Base-by-base conservation (phyloP, 2,329 filamentous ascomycete genomes). In the Calonectria pauciramosa region DNA sequence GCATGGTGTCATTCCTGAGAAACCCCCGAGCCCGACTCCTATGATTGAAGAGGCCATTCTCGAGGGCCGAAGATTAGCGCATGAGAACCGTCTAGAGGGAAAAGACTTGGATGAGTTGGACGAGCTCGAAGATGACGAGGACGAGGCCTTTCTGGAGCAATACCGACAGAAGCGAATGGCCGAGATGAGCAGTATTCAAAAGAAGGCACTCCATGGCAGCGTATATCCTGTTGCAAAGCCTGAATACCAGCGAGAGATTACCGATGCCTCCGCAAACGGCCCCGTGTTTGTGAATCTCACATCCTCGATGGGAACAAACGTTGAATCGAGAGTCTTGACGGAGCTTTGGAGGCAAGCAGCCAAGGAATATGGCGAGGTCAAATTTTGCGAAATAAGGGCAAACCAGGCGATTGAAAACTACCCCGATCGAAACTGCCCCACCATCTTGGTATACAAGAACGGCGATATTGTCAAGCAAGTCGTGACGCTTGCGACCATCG, bases 1-100 rank as follows among this genome's bases (percentile, higher is more conserved):
- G 85, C 96, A 99, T 88, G 95, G 96, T 78, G 90, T 99, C 79
- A 99, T 99, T 76, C 97, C 97, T n/a, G 96, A 99, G 84, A 99
- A 98, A 84, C 96, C 96, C 0, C 96, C 96, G 4, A 98, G 96
- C 59, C 97, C 97, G 2, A 98, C 97, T 2, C 96, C 96, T 9
- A 93, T 98, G 87, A 98, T 99, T 81, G 94, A 99, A 86, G 96
- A 99, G 88, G 97, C 97, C 5, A 91, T 99, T 60, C 86, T 94
- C 26, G 95, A 98, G 87, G 97, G 95, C 16, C 92, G 94, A 73
- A 89, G 93, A 80, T 89, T 97, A 76, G 96, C 96, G 34, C 93
- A 99, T 82, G 96, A 98, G 83, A 98, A 98, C 84, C 90, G 97
- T 68, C 88, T 99, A 1, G 96, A 99, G 84, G 95, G 96, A 79